A percentile compares a stretch with the other conserved stretches of the same genome.
These are phyloP conservation scores for Fusarium tupiense DNA, from an alignment of 2,329 filamentous ascomycete genomes.

Conservation along the genomic window DNA sequence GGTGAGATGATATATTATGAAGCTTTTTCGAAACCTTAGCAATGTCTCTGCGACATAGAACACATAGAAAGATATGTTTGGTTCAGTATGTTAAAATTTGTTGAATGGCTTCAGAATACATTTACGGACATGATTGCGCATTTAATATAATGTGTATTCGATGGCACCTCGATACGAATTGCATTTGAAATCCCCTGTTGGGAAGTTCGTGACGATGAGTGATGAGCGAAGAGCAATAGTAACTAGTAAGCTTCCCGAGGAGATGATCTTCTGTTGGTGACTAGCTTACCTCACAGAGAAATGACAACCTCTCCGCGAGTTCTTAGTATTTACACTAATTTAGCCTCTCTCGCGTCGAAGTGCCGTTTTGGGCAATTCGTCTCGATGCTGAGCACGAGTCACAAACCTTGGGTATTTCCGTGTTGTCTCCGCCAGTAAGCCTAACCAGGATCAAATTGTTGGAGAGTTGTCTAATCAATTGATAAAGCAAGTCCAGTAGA, in stretches of 20 bases:
- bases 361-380: constrained; percentile 3
- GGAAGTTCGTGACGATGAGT: not conserved
- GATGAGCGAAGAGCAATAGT: not conserved
- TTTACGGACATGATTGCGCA: not conserved
- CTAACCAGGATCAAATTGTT: not conserved
- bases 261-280: not conserved
- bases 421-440: not conserved
- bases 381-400: not conserved
- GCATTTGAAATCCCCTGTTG: not conserved
- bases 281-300: not conserved
- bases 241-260: not conserved
- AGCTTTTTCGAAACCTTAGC: not conserved
- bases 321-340: not conserved
- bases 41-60: not conserved
- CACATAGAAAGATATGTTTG: too few species aligned
- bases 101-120: not conserved
- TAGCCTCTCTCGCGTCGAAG: not conserved
- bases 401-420: not conserved
- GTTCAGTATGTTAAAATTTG: not conserved
- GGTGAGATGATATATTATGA: not conserved
- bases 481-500: not conserved
- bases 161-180: not conserved
- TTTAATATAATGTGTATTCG: not conserved
- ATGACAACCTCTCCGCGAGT: not conserved
- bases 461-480: not conserved